Base-by-base conservation (phyloP, 1,284 basidiomycete species). In the Kwoniella shivajii region DNA sequence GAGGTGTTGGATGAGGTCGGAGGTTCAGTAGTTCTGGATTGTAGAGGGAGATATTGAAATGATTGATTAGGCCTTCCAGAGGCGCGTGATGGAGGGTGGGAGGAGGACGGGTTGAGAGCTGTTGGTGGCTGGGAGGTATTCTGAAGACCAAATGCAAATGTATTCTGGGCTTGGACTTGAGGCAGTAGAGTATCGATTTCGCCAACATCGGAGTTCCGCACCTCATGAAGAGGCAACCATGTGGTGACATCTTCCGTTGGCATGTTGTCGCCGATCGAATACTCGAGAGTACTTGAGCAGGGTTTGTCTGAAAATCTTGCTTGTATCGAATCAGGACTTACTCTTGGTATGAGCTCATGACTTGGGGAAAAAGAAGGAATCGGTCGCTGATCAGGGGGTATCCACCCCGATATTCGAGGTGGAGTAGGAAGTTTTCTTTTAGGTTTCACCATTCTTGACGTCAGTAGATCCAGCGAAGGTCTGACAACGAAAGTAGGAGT, bases 381-480 rank as follows among this genome's bases (percentile, higher is more conserved):
- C 0, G 60, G 57, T 38, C 60, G 22, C 16, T 56, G 47, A 2
- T 59, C 50, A 6, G 31, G 39, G 7, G 60, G 60, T 11, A 62
- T 44, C 30, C 50, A 59, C 5, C 54, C 54, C 27, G 10, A 42
- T 10, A 62, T 30, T 16, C 38, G 42, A 0, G 60, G 60, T n/a
- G 60, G 54, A n/a, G 57, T 45, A 6, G 56, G 49, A 14, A 57
- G 36, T n/a, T 27, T 44, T 22, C 37, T 47, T 22, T 34, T 41
- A 30, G 41, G 36, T 46, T 37, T 42, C 11, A 16, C 22, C 5
- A 38, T 18, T 36, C 42, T 51, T 6, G 34, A 27, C 6, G 43
- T 48, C 34, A 57, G 18, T 11, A 52, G 34, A 11, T 45, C 41
- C 6, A 57, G 43, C 18, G 54, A 37, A 0, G 48, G 54, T 30